Conservation (phyloP, 2,329 filamentous ascomycete species). For the Arachnomyces sp. region DNA sequence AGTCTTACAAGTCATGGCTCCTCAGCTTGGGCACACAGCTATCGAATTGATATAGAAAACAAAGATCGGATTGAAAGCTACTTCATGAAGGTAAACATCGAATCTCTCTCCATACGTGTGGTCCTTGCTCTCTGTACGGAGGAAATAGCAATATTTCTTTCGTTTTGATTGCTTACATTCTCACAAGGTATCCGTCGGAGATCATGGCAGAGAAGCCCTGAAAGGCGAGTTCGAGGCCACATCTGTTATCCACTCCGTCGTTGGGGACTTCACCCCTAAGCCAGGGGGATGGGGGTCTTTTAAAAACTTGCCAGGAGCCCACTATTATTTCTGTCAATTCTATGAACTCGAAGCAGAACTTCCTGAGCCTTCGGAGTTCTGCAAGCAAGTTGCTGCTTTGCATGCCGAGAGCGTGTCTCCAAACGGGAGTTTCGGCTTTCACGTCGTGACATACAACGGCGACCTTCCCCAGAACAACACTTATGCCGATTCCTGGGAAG, state of each 20-base stretch:
- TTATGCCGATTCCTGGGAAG: slow-evolving; percentile 28
- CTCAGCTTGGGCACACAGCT: slow-evolving; percentile 20
- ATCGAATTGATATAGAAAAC: slow-evolving; percentile 16
- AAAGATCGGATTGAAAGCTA: slow-evolving; percentile 18
- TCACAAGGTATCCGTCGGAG: slow-evolving; percentile 4
- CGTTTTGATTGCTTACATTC: neutral
- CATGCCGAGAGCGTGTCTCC: slow-evolving; percentile 18
- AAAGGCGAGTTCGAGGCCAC: slow-evolving; percentile 24
- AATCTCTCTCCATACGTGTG: no score
- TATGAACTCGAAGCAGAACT: slow-evolving; percentile 17
- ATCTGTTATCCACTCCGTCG: slow-evolving; percentile 17
- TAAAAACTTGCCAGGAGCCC: slow-evolving; percentile 11
- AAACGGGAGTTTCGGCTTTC: slow-evolving; percentile 30
- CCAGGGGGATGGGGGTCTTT: slow-evolving; percentile 20
- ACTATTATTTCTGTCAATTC: slow-evolving; percentile 26
- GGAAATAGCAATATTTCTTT: neutral
- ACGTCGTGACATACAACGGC: slow-evolving; percentile 24
- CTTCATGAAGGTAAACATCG: slow-evolving; percentile 20
- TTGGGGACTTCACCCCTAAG: slow-evolving; percentile 21
- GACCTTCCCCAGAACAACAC: slow-evolving; percentile 16
- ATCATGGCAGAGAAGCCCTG: slow-evolving; percentile 9
- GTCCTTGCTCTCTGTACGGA: neutral
- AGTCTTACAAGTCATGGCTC: slow-evolving; percentile 13
- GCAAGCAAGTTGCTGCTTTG: slow-evolving; percentile 16
- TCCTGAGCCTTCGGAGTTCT: slow-evolving; percentile 19